These are phyloP conservation scores for Thalassiosira mediterranea DNA, from an alignment of 352 stramenopile genomes.

Conservation along the genomic window DNA sequence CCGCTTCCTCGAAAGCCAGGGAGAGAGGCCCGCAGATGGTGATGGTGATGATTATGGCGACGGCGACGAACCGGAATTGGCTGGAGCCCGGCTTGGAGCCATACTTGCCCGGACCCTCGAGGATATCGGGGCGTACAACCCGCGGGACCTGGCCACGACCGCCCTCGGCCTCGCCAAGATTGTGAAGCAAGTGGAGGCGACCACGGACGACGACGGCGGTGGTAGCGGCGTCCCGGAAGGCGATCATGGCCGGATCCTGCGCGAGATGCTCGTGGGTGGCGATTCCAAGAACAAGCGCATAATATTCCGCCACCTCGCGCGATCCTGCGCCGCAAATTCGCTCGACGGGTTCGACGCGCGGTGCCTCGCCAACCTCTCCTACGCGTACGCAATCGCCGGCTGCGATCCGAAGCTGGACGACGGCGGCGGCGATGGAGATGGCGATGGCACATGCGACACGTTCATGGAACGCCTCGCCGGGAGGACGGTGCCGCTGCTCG, in stretches of 20 bases:
- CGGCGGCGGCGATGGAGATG: no score
- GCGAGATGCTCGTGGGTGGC: not conserved
- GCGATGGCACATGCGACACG: no score
- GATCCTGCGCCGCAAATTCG: not conserved
- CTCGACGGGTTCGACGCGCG: not conserved
- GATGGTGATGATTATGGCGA: no score
- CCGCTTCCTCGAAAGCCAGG: no score
- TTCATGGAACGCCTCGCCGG: not conserved
- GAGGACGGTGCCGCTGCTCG: slow-evolving; percentile 7
- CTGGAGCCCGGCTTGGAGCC: not conserved
- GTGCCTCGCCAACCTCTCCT: not conserved
- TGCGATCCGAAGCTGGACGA: not conserved
- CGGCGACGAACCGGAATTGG: not conserved
- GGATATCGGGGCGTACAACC: not conserved
- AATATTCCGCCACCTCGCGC: not conserved
- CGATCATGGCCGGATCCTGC: not conserved
- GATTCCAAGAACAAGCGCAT: not conserved
- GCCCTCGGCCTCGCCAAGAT: slow-evolving; percentile 19
- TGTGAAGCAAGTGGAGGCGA: no score
- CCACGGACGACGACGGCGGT: no score
- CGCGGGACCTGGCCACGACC: slow-evolving; percentile 9
- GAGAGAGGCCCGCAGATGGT: no score
- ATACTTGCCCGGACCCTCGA: slow-evolving; percentile 12
- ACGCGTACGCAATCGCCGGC: not conserved
- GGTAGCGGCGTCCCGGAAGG: not conserved